Evolutionary conservation across 2,329 filamentous ascomycete species (phyloP).

Genomic region (Hypoxylon sp.): DNA sequence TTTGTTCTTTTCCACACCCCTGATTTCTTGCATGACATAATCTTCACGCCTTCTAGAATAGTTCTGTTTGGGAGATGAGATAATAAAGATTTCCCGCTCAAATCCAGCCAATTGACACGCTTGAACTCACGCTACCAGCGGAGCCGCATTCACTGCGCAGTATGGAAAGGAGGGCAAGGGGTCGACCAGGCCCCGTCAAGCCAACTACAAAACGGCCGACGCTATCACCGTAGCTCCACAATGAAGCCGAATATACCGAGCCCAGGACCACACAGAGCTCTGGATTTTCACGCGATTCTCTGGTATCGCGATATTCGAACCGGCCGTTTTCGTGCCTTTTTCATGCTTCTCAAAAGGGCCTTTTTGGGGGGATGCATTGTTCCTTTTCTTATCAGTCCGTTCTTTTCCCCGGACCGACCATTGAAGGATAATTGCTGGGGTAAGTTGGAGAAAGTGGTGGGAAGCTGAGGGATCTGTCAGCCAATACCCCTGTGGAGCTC

Average conservation of each 20-base stretch:
- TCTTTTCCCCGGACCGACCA: conserved; percentile 27
- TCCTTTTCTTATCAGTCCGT: conserved; percentile 3
- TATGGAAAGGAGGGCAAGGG: conserved; percentile 10
- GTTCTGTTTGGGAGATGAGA: conserved; percentile 2
- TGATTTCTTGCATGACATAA: conserved; percentile 24
- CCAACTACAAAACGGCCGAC: conserved; percentile 47
- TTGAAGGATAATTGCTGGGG: conserved; percentile 19
- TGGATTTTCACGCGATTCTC: conserved; percentile 10
- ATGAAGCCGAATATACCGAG: conserved; percentile 47
- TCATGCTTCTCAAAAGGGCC: conserved; percentile 2
- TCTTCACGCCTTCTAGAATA: conserved; percentile 22
- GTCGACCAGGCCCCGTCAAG: conserved; percentile 20
- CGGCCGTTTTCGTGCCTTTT: conserved; percentile 24
- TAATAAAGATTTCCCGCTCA: conserved; percentile 13
- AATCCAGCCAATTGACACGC: conserved; percentile 30
- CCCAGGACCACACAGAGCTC: conserved; percentile 24
- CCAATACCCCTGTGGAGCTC: conserved; percentile 21
- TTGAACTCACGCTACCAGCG: conserved; percentile 22
- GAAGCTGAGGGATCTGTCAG: conserved; percentile 13
- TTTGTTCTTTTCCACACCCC: conserved; percentile 8
- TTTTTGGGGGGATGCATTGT: conserved; percentile 12
- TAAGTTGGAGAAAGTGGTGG: conserved; percentile 10
- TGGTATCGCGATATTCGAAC: conserved; percentile 16
- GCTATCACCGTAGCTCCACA: conserved; percentile 47
- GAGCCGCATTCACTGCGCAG: conserved; percentile 39